Evolutionary conservation across 257 asterid genomes (phyloP).

Genomic region (Fraxinus cuspidata): DNA sequence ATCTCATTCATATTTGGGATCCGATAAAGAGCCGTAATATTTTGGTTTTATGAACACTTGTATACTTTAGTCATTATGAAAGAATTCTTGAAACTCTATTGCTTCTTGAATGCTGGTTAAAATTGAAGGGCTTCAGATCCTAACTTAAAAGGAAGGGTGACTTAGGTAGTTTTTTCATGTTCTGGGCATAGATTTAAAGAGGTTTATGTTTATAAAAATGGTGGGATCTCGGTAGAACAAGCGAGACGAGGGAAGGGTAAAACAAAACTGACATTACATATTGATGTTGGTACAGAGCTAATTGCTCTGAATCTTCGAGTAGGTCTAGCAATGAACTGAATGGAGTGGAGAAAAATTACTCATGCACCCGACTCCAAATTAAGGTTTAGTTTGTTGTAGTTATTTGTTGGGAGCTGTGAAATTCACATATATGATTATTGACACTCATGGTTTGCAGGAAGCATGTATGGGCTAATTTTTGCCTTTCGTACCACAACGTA

Average conservation of each 20-base stretch:
- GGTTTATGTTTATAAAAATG: neutral
- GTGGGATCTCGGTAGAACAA: neutral
- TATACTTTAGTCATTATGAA: neutral
- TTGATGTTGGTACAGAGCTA: neutral
- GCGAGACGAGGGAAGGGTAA: neutral
- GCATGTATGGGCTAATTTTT: conserved; percentile 86
- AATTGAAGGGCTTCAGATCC: neutral
- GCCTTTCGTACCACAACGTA: conserved; percentile 65
- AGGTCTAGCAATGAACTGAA: neutral
- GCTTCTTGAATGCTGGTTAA: neutral
- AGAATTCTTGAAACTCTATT: neutral
- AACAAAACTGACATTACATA: neutral
- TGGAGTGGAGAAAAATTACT: neutral
- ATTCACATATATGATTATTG: neutral
- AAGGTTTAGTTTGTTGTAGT: neutral
- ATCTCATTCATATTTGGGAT: neutral
- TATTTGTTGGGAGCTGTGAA: neutral
- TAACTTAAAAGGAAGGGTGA: too few species aligned
- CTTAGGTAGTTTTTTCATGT: neutral
- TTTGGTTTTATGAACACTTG: neutral
- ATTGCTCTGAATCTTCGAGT: neutral
- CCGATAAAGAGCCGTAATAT: neutral
- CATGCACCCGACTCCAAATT: neutral
- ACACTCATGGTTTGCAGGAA: conserved; percentile 54
- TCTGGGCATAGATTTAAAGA: neutral